Evolutionary conservation across 1,139 yeast species (phyloP).

Genomic region (Diutina ranongensis): DNA sequence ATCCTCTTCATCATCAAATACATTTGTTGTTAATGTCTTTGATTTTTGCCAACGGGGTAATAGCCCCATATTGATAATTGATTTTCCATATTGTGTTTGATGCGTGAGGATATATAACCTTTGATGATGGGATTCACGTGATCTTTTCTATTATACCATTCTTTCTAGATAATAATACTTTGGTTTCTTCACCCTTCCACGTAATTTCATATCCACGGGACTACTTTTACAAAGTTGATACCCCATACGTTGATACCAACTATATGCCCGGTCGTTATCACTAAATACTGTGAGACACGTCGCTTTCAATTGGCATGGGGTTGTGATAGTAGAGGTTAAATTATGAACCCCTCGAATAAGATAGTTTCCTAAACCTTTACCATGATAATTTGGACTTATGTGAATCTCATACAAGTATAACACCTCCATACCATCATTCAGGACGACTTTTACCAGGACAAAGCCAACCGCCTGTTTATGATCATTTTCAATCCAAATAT

Average conservation of each 20-base stretch:
- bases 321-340: background rate
- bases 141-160: no score
- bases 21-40: no score
- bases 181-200: conserved; percentile 11
- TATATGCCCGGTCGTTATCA: conserved; percentile 28
- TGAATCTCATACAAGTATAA: conserved; percentile 48
- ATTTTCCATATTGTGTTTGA: no score
- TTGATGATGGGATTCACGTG: no score
- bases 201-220: conserved; percentile 28
- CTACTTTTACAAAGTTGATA: conserved; percentile 28
- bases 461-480: conserved; percentile 23
- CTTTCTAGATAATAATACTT: background rate
- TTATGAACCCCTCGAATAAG: conserved; percentile 22
- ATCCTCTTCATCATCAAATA: background rate
- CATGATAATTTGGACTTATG: conserved; percentile 20
- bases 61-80: no score
- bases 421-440: conserved; percentile 19
- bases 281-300: conserved; percentile 41
- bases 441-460: conserved; percentile 29
- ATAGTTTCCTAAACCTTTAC: conserved; percentile 21
- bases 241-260: conserved; percentile 32
- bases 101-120: no score
- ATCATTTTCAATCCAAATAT: conserved; percentile 20
- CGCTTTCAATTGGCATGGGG: conserved; percentile 15
- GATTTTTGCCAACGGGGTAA: no score